Evolutionary conservation across 495 filamentous ascomycete genomes (phyloP).

Genomic region (Penicillium dipodomyicola): DNA sequence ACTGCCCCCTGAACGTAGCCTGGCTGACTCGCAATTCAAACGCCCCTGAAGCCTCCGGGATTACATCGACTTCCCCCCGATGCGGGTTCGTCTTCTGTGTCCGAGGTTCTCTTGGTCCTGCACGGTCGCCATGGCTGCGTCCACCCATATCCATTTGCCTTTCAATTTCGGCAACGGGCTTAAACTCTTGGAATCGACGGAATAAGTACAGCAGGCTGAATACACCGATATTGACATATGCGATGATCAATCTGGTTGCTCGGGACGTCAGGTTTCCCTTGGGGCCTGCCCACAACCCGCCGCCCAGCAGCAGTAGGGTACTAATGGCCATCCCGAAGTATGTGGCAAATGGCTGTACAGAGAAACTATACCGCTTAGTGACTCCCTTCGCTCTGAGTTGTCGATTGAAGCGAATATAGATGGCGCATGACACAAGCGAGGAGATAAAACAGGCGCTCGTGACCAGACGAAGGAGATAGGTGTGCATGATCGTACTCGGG

Average conservation of each 20-base stretch:
- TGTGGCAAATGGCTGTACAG: constrained; percentile 52
- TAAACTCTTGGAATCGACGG: constrained; percentile 16
- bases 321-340: constrained; percentile 50
- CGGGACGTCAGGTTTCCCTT: constrained; percentile 33
- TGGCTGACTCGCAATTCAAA: constrained; percentile 9
- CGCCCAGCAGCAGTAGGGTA: constrained; percentile 48
- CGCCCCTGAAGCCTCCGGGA: neutral
- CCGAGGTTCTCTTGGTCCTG: neutral
- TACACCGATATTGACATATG: constrained; percentile 60
- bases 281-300: constrained; percentile 54
- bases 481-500: constrained; percentile 33
- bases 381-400: constrained; percentile 43
- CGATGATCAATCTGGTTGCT: constrained; percentile 48
- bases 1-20: constrained; percentile 13
- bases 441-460: constrained; percentile 61
- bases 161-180: constrained; percentile 11
- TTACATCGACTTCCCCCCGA: neutral
- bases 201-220: constrained; percentile 45
- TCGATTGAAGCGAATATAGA: constrained; percentile 57
- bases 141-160: constrained; percentile 1
- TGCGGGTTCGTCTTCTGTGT: neutral
- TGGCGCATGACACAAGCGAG: constrained; percentile 55
- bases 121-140: neutral
- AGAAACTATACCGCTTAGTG: constrained; percentile 39
- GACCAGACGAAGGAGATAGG: constrained; percentile 58